phyloP scores from a whole-genome alignment of 768 basidiomycete genomes.

The Boletus rubroflammeus region DNA sequence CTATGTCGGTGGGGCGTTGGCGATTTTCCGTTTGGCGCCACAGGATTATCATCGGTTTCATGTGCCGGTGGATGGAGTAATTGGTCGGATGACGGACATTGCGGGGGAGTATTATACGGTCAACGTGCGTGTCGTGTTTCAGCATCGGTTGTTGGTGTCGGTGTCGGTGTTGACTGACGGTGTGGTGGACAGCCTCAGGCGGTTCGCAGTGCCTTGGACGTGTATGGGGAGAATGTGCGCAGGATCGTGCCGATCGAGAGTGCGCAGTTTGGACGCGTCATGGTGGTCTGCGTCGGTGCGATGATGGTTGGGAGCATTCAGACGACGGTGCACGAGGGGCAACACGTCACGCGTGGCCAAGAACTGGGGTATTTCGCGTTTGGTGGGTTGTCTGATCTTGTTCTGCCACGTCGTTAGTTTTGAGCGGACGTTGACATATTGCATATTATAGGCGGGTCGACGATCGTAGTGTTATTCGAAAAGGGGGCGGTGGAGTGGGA shows the following conservation, averaged over 20 bases:
- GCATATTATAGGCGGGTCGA: slow-evolving; percentile 67
- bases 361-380: slow-evolving; percentile 96
- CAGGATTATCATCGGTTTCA: slow-evolving; percentile 97
- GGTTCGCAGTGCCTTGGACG: slow-evolving; percentile 83
- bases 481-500: slow-evolving; percentile 86
- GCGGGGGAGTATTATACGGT: slow-evolving; percentile 96
- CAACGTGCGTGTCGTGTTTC: slow-evolving; percentile 55
- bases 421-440: neutral
- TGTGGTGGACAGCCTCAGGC: slow-evolving; percentile 70
- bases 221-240: slow-evolving; percentile 91
- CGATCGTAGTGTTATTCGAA: slow-evolving; percentile 88
- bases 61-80: slow-evolving; percentile 76
- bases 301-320: slow-evolving; percentile 95
- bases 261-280: slow-evolving; percentile 84
- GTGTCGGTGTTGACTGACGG: neutral
- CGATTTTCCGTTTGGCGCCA: slow-evolving; percentile 88
- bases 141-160: neutral
- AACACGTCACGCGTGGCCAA: slow-evolving; percentile 75
- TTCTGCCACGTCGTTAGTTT: neutral
- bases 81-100: slow-evolving; percentile 82
- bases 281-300: slow-evolving; percentile 88
- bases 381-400: slow-evolving; percentile 48
- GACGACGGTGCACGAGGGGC: slow-evolving; percentile 83
- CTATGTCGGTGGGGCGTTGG: slow-evolving; percentile 79
- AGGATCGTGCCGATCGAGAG: slow-evolving; percentile 92